phyloP scores from a whole-genome alignment of 2,329 filamentous ascomycete genomes.

The Pyricularia pennisetigena region DNA sequence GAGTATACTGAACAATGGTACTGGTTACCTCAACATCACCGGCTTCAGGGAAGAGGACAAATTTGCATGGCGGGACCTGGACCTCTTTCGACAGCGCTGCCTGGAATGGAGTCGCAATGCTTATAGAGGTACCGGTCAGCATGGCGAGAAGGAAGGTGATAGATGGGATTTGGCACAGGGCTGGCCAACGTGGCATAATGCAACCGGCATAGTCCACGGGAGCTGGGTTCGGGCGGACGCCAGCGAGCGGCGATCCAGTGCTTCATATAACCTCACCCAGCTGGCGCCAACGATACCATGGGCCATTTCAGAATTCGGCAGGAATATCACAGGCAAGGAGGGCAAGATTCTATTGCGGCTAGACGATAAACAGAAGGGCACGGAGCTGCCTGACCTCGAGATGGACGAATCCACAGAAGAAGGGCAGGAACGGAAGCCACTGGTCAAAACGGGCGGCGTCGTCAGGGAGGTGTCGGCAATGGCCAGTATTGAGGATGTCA shows the following conservation, averaged over 20 bases:
- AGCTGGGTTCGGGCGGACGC: slow-evolving; percentile 56
- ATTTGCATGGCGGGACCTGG: slow-evolving; percentile 69
- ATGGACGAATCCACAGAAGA: slow-evolving; percentile 7
- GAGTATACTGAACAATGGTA: background rate
- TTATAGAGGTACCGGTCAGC: slow-evolving; percentile 18
- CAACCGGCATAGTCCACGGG: slow-evolving; percentile 68
- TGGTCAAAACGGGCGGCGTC: slow-evolving; percentile 33
- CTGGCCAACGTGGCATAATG: slow-evolving; percentile 60
- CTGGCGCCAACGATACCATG: slow-evolving; percentile 60
- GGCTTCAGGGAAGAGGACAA: slow-evolving; percentile 67
- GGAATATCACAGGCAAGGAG: slow-evolving; percentile 68
- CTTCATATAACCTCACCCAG: slow-evolving; percentile 51
- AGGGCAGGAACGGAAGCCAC: slow-evolving; percentile 7
- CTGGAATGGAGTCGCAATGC: slow-evolving; percentile 49
- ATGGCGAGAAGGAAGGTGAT: slow-evolving; percentile 9
- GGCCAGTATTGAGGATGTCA: slow-evolving; percentile 62
- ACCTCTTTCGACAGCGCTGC: slow-evolving; percentile 54
- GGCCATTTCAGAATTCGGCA: slow-evolving; percentile 53
- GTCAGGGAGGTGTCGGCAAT: slow-evolving; percentile 61
- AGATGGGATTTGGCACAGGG: slow-evolving; percentile 20
- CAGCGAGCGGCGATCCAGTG: slow-evolving; percentile 25
- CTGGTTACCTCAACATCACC: slow-evolving; percentile 57
- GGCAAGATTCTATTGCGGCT: slow-evolving; percentile 64
- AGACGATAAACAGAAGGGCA: slow-evolving; percentile 38
- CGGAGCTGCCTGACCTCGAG: slow-evolving; percentile 19